These are phyloP conservation scores for Candida sakaeoensis DNA, from an alignment of 805 yeast species.

Conservation along the genomic window DNA sequence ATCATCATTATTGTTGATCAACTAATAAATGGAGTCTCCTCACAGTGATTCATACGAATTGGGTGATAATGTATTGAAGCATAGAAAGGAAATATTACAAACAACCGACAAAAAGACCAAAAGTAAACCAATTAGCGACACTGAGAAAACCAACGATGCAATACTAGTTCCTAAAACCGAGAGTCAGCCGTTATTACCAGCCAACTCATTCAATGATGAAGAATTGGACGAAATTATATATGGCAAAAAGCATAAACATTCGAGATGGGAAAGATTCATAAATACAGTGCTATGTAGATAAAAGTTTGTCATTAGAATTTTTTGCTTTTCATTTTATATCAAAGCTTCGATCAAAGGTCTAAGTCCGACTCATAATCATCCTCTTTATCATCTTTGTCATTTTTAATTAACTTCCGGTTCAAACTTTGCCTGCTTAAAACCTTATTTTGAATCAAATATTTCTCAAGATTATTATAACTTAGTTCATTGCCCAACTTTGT, in stretches of 20 bases:
- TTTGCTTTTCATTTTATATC: background rate
- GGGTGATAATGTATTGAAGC: conserved; percentile 9
- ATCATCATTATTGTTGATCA: no score
- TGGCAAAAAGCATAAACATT: conserved; percentile 5
- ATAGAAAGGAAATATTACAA: conserved; percentile 5
- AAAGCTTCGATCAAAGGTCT: conserved; percentile 3
- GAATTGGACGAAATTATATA: conserved; percentile 9
- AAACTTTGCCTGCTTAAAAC: conserved; percentile 18
- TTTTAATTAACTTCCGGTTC: conserved; percentile 4
- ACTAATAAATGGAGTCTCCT: background rate
- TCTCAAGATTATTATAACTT: conserved; percentile 47
- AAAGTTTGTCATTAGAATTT: no score
- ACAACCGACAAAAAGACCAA: background rate
- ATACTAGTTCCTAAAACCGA: background rate
- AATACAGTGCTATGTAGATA: conserved; percentile 5
- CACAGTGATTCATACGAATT: conserved; percentile 1
- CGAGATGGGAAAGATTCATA: conserved; percentile 6
- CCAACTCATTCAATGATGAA: conserved; percentile 7
- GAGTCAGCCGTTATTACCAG: background rate
- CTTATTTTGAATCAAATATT: conserved; percentile 14
- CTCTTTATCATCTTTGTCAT: background rate
- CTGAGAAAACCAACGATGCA: background rate
- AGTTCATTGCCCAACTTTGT: conserved; percentile 53
- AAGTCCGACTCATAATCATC: conserved; percentile 10
- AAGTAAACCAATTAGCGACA: background rate